Conservation (phyloP, 441 rosid genomes). For the Lagerstroemia fauriei region DNA sequence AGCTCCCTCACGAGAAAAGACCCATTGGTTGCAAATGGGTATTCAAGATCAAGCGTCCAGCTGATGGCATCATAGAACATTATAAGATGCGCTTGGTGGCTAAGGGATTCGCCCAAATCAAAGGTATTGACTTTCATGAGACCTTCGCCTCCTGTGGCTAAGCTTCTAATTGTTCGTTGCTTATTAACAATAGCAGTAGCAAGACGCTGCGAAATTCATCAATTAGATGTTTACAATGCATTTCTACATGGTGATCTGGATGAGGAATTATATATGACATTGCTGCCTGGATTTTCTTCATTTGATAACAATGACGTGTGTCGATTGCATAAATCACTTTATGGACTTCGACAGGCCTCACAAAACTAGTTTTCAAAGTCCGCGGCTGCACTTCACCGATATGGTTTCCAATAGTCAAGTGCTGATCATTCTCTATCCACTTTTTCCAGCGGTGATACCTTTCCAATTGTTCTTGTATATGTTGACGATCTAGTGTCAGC, state of each 20-base stretch:
- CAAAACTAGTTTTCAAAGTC: neutral
- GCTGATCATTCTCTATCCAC: neutral
- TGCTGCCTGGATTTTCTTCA: neutral
- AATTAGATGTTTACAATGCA: neutral
- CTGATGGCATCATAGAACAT: neutral
- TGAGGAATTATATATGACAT: neutral
- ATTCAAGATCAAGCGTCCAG: neutral
- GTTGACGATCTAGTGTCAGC: neutral
- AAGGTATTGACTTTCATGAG: neutral
- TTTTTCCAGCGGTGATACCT: neutral
- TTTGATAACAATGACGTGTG: neutral
- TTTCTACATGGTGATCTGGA: neutral
- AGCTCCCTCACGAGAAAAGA: neutral
- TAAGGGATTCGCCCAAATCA: neutral
- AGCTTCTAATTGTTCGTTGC: too few relatives aligned
- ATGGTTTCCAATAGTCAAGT: neutral
- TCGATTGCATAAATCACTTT: neutral
- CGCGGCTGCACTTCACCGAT: neutral
- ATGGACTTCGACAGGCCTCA: neutral
- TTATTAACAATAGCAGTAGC: too few relatives aligned
- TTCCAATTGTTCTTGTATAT: neutral
- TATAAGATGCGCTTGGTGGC: neutral
- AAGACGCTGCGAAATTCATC: neutral
- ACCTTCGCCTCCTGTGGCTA: too few relatives aligned
- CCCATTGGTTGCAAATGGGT: neutral